A percentile compares a stretch with the other conserved stretches of the same genome.
These are phyloP conservation scores for Macrolepiota albuminosa DNA, from an alignment of 768 basidiomycete genomes.

Conservation along the genomic window DNA sequence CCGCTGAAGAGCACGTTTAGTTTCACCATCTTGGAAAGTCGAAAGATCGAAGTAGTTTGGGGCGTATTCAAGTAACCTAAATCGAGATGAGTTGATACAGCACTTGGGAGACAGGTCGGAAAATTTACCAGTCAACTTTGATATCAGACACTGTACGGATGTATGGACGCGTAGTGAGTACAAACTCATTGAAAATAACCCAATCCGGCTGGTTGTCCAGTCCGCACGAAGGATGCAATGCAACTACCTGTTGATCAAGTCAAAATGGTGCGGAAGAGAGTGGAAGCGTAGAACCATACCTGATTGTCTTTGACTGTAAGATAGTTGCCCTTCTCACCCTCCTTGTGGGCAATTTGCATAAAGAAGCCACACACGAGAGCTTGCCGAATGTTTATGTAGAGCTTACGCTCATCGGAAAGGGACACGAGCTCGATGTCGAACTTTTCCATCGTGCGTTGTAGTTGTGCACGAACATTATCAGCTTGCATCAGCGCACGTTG, in stretches of 20 bases:
- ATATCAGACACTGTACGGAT: slow-evolving; percentile 92
- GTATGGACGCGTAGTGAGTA: slow-evolving; percentile 82
- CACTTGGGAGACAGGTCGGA: background rate
- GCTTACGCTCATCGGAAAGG: slow-evolving; percentile 61
- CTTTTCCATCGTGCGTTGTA: slow-evolving; percentile 88
- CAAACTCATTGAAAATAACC: slow-evolving; percentile 94
- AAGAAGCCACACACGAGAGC: slow-evolving; percentile 92
- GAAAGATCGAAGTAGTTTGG: slow-evolving; percentile 63
- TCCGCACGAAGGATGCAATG: slow-evolving; percentile 83
- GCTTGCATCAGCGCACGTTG: slow-evolving; percentile 81
- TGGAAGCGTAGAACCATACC: slow-evolving; percentile 31
- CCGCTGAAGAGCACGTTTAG: slow-evolving; percentile 59
- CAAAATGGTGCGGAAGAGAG: background rate
- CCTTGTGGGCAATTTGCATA: slow-evolving; percentile 97
- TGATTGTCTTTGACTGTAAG: slow-evolving; percentile 95
- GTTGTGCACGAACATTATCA: slow-evolving; percentile 87
- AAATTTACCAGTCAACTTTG: slow-evolving; percentile 75
- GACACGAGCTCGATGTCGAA: slow-evolving; percentile 77
- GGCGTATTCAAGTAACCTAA: slow-evolving; percentile 37
- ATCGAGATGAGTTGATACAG: slow-evolving; percentile 1
- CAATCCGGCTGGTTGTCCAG: slow-evolving; percentile 86
- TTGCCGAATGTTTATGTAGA: slow-evolving; percentile 71
- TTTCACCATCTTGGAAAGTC: slow-evolving; percentile 64
- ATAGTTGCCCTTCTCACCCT: slow-evolving; percentile 86
- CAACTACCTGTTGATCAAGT: slow-evolving; percentile 46